A percentile compares a stretch with the other conserved stretches of the same genome.
These are phyloP conservation scores for Trichoderma sp. DNA, from an alignment of 2,329 filamentous ascomycete species.

Conservation along the genomic window DNA sequence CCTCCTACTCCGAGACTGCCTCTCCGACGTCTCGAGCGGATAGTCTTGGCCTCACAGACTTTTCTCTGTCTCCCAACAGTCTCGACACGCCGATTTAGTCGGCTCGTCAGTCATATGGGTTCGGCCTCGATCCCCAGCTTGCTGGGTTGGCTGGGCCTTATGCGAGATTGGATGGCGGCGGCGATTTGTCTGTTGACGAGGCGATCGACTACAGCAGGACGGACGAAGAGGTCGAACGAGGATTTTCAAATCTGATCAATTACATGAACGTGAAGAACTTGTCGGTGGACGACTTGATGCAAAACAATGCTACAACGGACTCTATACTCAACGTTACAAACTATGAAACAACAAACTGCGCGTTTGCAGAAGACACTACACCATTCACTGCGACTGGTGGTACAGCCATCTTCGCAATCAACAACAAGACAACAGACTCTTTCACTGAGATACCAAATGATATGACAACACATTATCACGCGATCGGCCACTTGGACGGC, in stretches of 20 bases:
- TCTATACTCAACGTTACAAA: neutral
- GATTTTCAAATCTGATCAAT: neutral
- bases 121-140: neutral
- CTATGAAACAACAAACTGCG: neutral
- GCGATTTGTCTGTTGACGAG: neutral
- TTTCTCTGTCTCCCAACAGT: neutral
- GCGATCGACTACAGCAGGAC: neutral
- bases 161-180: neutral
- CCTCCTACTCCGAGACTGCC: neutral
- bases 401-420: neutral
- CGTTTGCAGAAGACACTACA: no score
- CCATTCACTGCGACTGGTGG: no score
- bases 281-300: neutral
- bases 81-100: neutral
- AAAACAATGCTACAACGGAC: neutral
- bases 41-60: neutral
- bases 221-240: neutral
- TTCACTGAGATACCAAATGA: neutral
- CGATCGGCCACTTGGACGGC: no score
- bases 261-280: neutral
- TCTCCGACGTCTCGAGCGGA: neutral
- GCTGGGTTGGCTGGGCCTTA: neutral
- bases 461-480: neutral
- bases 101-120: neutral
- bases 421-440: neutral